phyloP scores from a whole-genome alignment of 331 rosid genomes.

The Phaseolus coccineus region DNA sequence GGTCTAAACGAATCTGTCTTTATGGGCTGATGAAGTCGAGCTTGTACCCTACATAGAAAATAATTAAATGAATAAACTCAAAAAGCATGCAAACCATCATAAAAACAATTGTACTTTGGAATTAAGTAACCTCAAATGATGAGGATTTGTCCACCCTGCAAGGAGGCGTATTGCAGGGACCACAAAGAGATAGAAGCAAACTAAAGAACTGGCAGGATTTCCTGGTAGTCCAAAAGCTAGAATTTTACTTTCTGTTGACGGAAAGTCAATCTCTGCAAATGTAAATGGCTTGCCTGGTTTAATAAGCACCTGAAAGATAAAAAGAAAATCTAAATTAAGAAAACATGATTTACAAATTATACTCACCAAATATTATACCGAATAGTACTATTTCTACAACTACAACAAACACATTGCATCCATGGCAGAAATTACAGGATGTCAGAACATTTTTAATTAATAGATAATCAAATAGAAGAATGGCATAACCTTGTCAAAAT shows the following conservation, averaged over 20 bases:
- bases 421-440: conserved; percentile 29
- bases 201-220: conserved; percentile 88
- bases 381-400: conserved; percentile 35
- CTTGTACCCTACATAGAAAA: conserved; percentile 67
- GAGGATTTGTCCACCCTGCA: conserved; percentile 88
- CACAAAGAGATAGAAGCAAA: conserved; percentile 88
- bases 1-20: conserved; percentile 77
- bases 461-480: conserved; percentile 32
- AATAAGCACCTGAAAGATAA: conserved; percentile 69
- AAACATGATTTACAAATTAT: conserved; percentile 29
- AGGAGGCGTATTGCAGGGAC: conserved; percentile 85
- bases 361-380: conserved; percentile 29
- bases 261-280: conserved; percentile 71
- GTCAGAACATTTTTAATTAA: not conserved
- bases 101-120: conserved; percentile 20
- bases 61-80: conserved; percentile 34
- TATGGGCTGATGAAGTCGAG: conserved; percentile 65
- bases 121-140: conserved; percentile 67
- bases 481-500: conserved; percentile 69
- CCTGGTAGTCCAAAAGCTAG: conserved; percentile 95
- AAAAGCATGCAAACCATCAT: conserved; percentile 22
- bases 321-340: conserved; percentile 37
- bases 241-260: conserved; percentile 58
- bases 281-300: conserved; percentile 96
- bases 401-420: conserved; percentile 23